Percentiles rank a stretch among this genome's conserved stretches.
Conservation (phyloP, 129 eudicot species). For the Pulicaria dysenterica region DNA sequence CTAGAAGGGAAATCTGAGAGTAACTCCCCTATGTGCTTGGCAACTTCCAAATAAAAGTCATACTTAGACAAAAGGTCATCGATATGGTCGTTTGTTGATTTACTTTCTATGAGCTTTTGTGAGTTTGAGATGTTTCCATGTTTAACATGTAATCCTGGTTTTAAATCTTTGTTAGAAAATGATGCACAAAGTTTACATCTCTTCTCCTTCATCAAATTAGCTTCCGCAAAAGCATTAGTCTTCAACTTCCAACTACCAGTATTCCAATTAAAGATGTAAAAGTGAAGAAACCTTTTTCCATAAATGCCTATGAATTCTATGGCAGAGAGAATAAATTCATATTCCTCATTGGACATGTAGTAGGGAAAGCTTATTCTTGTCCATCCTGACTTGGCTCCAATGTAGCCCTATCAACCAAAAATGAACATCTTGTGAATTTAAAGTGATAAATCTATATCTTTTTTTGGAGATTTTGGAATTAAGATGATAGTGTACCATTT, state of each 20-base stretch:
- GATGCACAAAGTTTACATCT: conserved; percentile 8
- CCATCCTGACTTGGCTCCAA: conserved; percentile 79
- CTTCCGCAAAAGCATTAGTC: conserved; percentile 22
- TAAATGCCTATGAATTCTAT: conserved; percentile 58
- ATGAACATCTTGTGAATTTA: conserved; percentile 35
- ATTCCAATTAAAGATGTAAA: conserved; percentile 65
- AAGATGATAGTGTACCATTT: conserved; percentile 43
- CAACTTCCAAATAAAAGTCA: conserved; percentile 52
- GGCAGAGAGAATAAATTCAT: conserved; percentile 59
- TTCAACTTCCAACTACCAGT: conserved; percentile 66
- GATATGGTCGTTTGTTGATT: conserved; percentile 18
- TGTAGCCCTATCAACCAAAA: conserved; percentile 50
- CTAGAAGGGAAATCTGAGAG: conserved; percentile 51
- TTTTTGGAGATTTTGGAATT: not conserved
- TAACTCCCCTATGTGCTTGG: conserved; percentile 45
- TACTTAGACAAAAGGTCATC: conserved; percentile 27
- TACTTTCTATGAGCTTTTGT: conserved; percentile 1
- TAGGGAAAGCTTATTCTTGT: conserved; percentile 83
- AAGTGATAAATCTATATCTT: not conserved
- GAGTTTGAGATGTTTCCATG: not conserved
- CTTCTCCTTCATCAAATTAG: conserved; percentile 1
- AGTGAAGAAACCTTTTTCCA: conserved; percentile 72
- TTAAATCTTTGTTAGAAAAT: conserved; percentile 5
- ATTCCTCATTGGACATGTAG: conserved; percentile 74
- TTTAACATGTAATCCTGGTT: conserved; percentile 10